phyloP scores from a whole-genome alignment of 2,329 filamentous ascomycete genomes.

The Cladophialophora yegresii region DNA sequence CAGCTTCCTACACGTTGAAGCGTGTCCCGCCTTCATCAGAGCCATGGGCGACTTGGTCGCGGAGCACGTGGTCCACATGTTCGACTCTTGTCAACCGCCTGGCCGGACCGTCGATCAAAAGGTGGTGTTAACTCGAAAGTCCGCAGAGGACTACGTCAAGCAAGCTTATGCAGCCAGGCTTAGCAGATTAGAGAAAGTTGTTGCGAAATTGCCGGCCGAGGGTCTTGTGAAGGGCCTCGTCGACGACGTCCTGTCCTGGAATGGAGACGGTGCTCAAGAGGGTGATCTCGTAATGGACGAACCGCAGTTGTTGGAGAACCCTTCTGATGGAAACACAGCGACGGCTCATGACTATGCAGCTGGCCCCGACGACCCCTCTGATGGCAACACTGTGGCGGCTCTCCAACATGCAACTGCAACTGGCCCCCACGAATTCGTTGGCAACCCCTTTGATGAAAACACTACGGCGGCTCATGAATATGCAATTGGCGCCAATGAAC shows the following conservation, averaged over 20 bases:
- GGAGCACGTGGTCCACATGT: background rate
- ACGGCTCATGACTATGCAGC: background rate
- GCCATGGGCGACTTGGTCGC: constrained; percentile 10
- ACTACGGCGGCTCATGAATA: background rate
- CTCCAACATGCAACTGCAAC: too few relatives aligned
- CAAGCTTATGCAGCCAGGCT: constrained; percentile 1
- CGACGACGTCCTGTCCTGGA: constrained; percentile 9
- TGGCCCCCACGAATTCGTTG: too few relatives aligned
- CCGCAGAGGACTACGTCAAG: constrained; percentile 2
- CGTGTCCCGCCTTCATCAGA: constrained; percentile 5
- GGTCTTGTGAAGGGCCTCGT: background rate
- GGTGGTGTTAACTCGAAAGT: background rate
- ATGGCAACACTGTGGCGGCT: background rate
- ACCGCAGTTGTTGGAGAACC: background rate
- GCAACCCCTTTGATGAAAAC: background rate
- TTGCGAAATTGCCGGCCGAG: background rate
- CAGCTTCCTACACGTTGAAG: constrained; percentile 3
- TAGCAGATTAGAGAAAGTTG: background rate
- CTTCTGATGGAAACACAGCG: too few relatives aligned
- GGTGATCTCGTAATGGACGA: background rate
- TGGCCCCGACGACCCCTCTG: background rate
- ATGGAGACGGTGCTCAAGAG: background rate
- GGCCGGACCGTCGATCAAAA: background rate
- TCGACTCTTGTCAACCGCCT: background rate
- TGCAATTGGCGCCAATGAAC: background rate